These are phyloP conservation scores for Lipomyces japonicus DNA, from an alignment of 805 yeast species.

Conservation along the genomic window DNA sequence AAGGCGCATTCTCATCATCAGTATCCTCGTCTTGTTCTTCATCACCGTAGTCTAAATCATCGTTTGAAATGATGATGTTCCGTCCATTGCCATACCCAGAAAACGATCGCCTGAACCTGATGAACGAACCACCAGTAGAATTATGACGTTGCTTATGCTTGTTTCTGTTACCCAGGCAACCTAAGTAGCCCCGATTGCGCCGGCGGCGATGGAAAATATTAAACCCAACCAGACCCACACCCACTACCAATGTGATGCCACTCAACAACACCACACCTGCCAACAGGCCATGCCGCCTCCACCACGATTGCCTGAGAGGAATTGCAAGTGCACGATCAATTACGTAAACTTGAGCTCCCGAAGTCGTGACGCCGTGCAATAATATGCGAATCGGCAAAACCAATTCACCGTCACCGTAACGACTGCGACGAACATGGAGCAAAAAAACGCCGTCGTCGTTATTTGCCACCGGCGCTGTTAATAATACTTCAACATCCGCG, in stretches of 20 bases:
- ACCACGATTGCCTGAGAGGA: slow-evolving; percentile 13
- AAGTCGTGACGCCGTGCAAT: slow-evolving; percentile 14
- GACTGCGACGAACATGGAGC: neutral
- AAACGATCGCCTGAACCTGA: slow-evolving; percentile 8
- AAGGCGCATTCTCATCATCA: slow-evolving; percentile 2
- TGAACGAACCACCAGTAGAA: neutral
- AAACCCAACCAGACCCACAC: slow-evolving; percentile 13
- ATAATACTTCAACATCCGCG: slow-evolving; percentile 10
- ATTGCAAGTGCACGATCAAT: slow-evolving; percentile 21
- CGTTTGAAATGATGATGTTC: slow-evolving; percentile 3
- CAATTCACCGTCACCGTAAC: neutral
- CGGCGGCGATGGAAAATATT: slow-evolving; percentile 15
- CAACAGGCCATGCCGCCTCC: slow-evolving; percentile 18
- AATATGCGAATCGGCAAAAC: slow-evolving; percentile 19
- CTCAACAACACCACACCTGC: slow-evolving; percentile 17
- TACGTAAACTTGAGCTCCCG: slow-evolving; percentile 21
- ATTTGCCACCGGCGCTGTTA: neutral
- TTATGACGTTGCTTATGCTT: too few relatives aligned
- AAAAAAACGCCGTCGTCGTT: slow-evolving; percentile 1
- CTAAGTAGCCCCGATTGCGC: neutral
- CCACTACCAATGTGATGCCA: slow-evolving; percentile 11
- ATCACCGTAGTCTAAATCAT: slow-evolving; percentile 9
- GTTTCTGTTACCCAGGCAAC: too few relatives aligned
- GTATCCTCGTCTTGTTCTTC: slow-evolving; percentile 10
- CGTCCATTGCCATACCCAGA: neutral